These are phyloP conservation scores for Eragrostis curvula DNA, from an alignment of 176 grass and related monocot genomes.

Conservation along the genomic window DNA sequence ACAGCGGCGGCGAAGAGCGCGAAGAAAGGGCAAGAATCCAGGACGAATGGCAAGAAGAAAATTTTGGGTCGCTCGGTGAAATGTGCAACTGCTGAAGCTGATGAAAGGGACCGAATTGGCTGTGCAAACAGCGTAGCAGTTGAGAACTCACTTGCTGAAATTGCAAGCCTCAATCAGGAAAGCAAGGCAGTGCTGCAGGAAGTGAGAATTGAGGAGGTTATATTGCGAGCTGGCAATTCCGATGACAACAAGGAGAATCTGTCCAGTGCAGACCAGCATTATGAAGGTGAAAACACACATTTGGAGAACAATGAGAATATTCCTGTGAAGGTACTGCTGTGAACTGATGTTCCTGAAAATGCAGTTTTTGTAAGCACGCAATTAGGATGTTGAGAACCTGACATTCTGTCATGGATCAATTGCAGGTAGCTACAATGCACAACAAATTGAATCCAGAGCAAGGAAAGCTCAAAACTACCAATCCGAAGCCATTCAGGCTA, in stretches of 20 bases:
- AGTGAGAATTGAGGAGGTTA: constrained; percentile 19
- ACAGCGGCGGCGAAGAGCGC: neutral
- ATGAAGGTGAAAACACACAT: constrained; percentile 42
- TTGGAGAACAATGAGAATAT: constrained; percentile 55
- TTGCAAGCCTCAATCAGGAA: constrained; percentile 3
- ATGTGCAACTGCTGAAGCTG: constrained; percentile 25
- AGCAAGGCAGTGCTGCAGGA: constrained; percentile 21
- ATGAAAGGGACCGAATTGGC: constrained; percentile 12
- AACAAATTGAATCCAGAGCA: constrained; percentile 51
- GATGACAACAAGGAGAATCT: constrained; percentile 84
- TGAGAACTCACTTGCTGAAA: constrained; percentile 19
- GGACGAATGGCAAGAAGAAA: constrained; percentile 47
- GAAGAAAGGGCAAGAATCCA: constrained; percentile 38
- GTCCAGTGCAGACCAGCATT: neutral
- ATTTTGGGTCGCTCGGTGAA: constrained; percentile 44
- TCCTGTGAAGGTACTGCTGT: constrained; percentile 61
- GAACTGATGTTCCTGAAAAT: constrained; percentile 16
- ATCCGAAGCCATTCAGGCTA: constrained; percentile 85
- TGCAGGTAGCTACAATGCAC: constrained; percentile 52
- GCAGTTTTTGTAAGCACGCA: neutral
- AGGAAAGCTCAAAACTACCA: constrained; percentile 73
- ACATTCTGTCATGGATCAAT: constrained; percentile 13
- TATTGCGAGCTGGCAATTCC: neutral
- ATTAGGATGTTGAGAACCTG: constrained; percentile 11
- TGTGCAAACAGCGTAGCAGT: neutral